These are phyloP conservation scores for Dichotomopilus funicola DNA, from an alignment of 2,329 filamentous ascomycete genomes.

Conservation along the genomic window DNA sequence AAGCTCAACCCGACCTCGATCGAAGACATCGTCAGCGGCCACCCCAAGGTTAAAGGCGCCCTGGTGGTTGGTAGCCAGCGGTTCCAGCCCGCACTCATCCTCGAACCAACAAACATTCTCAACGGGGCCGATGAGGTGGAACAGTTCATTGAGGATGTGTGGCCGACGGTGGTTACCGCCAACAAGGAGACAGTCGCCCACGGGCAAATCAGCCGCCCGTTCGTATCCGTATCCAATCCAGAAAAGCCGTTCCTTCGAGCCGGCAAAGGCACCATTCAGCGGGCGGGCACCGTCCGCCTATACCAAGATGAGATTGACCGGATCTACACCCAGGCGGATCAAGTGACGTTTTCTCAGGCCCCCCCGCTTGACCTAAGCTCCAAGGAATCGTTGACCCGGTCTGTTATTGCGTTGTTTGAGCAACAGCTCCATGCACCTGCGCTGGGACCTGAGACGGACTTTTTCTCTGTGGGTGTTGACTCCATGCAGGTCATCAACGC, in stretches of 20 bases:
- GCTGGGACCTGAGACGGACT: slow-evolving; percentile 32
- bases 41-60: slow-evolving; percentile 35
- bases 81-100: slow-evolving; percentile 42
- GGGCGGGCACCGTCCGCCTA: slow-evolving; percentile 32
- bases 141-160: slow-evolving; percentile 36
- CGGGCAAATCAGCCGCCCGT: slow-evolving; percentile 37
- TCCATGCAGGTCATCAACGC: slow-evolving; percentile 37
- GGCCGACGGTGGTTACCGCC: slow-evolving; percentile 37
- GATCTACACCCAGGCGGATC: slow-evolving; percentile 31
- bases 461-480: slow-evolving; percentile 36
- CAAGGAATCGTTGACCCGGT: slow-evolving; percentile 25
- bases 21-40: slow-evolving; percentile 34
- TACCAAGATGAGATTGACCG: slow-evolving; percentile 40
- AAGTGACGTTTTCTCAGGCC: slow-evolving; percentile 15
- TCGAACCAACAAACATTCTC: slow-evolving; percentile 37
- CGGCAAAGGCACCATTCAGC: slow-evolving; percentile 41
- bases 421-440: slow-evolving; percentile 22
- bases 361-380: slow-evolving; percentile 28
- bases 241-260: slow-evolving; percentile 39
- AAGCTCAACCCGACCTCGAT: slow-evolving; percentile 44
- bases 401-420: slow-evolving; percentile 29
- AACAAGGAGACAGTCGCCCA: slow-evolving; percentile 41
- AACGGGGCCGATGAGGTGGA: slow-evolving; percentile 23
- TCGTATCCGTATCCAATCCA: slow-evolving; percentile 34
- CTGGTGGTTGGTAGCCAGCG: slow-evolving; percentile 40